A percentile compares a stretch with the other conserved stretches of the same genome.
phyloP scores from a whole-genome alignment of 108 stramenopile genomes.

The Nitzschia sp. region DNA sequence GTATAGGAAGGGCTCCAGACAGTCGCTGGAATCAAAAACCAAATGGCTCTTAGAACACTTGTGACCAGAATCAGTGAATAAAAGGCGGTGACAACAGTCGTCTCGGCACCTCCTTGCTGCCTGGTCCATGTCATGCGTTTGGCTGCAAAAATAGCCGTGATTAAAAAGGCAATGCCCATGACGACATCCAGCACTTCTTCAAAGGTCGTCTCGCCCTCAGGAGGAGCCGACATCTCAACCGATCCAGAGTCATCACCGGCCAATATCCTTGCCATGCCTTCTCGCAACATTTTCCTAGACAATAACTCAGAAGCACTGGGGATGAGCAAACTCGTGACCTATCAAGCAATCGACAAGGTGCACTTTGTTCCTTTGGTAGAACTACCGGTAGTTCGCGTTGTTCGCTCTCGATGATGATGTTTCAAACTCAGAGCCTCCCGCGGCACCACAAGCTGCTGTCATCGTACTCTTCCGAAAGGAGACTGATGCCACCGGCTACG shows the following conservation, averaged over 20 bases:
- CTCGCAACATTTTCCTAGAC: too few species aligned
- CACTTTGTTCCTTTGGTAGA: too few species aligned
- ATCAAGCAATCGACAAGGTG: too few species aligned
- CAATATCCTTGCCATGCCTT: neutral
- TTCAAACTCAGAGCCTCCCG: too few species aligned
- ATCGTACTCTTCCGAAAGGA: too few species aligned
- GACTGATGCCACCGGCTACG: too few species aligned
- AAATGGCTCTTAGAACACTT: constrained; percentile 75
- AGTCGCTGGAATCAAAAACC: constrained; percentile 87
- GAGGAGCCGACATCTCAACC: neutral
- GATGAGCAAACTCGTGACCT: too few species aligned
- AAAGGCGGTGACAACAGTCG: constrained; percentile 93
- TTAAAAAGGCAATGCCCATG: constrained; percentile 71
- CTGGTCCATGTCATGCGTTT: constrained; percentile 79
- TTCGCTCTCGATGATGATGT: too few species aligned
- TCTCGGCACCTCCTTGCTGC: constrained; percentile 84
- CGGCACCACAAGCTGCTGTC: too few species aligned
- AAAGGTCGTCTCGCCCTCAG: constrained; percentile 51
- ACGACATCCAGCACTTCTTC: constrained; percentile 64
- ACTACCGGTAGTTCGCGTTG: too few species aligned
- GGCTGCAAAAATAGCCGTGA: constrained; percentile 76
- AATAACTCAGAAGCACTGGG: too few species aligned
- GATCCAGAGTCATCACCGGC: neutral
- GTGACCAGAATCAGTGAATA: constrained; percentile 92
- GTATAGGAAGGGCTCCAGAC: constrained; percentile 84